Conservation (phyloP, 2,329 filamentous ascomycete genomes). For the Saccharata proteae region DNA sequence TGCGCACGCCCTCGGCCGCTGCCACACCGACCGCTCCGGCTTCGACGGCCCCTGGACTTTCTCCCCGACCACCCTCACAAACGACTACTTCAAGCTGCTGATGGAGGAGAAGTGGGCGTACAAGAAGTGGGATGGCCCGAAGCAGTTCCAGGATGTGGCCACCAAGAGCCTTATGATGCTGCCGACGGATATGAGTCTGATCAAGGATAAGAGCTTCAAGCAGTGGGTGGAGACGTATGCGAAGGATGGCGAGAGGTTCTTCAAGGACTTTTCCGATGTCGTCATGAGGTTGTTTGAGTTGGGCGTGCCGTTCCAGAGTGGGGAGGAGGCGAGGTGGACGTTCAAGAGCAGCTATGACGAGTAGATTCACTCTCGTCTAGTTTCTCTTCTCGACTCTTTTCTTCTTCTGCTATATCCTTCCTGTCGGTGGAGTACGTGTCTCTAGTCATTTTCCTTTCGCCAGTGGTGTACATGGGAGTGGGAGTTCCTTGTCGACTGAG, state of each 20-base stretch:
- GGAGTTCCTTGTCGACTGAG: too few relatives aligned
- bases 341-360: slow-evolving; percentile 35
- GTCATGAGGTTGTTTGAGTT: slow-evolving; percentile 81
- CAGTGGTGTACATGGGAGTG: too few relatives aligned
- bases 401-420: too few relatives aligned
- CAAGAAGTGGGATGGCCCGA: slow-evolving; percentile 84
- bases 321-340: slow-evolving; percentile 30
- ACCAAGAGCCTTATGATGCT: slow-evolving; percentile 95
- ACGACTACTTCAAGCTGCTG: slow-evolving; percentile 86
- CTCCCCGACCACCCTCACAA: slow-evolving; percentile 71
- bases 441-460: too few relatives aligned
- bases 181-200: slow-evolving; percentile 75
- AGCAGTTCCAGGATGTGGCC: slow-evolving; percentile 79
- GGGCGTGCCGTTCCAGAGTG: slow-evolving; percentile 69
- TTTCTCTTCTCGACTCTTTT: too few relatives aligned
- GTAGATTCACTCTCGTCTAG: too few relatives aligned
- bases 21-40: slow-evolving; percentile 78
- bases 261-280: slow-evolving; percentile 78
- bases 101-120: slow-evolving; percentile 84
- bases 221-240: slow-evolving; percentile 75
- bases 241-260: slow-evolving; percentile 82
- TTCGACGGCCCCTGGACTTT: slow-evolving; percentile 76
- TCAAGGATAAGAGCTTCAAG: slow-evolving; percentile 81
- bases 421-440: too few relatives aligned
- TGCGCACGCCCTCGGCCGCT: slow-evolving; percentile 71